Evolutionary conservation across 2,329 filamentous ascomycete genomes (phyloP), one percentile per base, ranked within the genome.

Genomic region (Ceratocystis harringtonii): DNA sequence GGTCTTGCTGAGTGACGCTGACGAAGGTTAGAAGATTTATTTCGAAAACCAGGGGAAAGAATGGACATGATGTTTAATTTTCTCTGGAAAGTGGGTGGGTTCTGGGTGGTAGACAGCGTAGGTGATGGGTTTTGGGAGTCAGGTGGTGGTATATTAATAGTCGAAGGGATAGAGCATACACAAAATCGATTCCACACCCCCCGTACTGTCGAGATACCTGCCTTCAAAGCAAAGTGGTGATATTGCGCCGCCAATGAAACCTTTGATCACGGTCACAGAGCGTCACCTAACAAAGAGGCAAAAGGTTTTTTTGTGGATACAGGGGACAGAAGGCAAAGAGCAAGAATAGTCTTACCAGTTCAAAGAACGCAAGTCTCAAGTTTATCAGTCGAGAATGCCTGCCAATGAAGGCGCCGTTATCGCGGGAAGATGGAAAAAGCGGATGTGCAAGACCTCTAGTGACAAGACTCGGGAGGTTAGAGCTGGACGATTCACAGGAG

Each of bases 401-500:
- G 55, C 55, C 55, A 58, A 36, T 32, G 55, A 36, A 32, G 55
- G 25, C 55, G n/a, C 55, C 55, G 55, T 58, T 58, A 58, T 58
- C 55, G 55, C 30, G 17, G 22, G 55, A 58, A n/a, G 28, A 30
- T 58, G 55, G 32, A 58, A 17, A 36, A 17, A 58, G 55, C 30
- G 30, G 28, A 58, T 36, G 25, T 32, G 55, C 30, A 36, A 30
- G 30, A 36, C 32, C 55, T 58, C 55, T 58, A 19, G 55, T 32
- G 55, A 58, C 55, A 58, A 58, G 12, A 58, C 30, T 58, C 55
- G 55, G 61, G 52, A 66, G 62, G 65, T 66, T 63, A 66, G 66
- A 63, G 65, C 58, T 48, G 63, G 66, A 67, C 60, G 32, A 45
- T 63, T 57, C 28, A 61, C 48, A 52, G 66, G 63, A 67, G 58